Base-by-base conservation (phyloP, 1,284 basidiomycete species). In the Rhodotorula sp. region DNA sequence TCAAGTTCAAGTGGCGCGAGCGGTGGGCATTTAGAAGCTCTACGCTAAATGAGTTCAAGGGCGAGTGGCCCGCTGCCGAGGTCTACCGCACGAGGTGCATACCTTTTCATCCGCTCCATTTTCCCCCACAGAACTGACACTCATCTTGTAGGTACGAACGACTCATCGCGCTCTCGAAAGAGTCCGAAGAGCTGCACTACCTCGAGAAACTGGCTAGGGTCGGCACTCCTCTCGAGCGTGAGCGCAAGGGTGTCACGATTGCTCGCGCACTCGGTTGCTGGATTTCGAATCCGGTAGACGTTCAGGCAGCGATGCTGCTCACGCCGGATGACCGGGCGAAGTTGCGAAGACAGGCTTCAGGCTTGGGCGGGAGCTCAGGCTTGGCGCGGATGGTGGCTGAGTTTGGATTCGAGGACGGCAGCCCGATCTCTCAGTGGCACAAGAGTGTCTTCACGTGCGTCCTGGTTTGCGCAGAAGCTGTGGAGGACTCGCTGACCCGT, bases 1-100 rank as follows among this genome's bases (percentile, higher is more conserved):
- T 4, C 22, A n/a, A 29, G 57, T 39, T 15, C 46, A 32, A 9
- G 32, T 32, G 6, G 30, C 57, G 59, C 46, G 72, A 71, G 57
- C 58, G 53, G 56, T 74, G 73, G 73, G 73, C 70, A 29, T 74
- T 70, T 67, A 74, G 70, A 55, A 47, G 36, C 7, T 56, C 44
- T 32, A 67, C 70, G 30, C 64, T 68, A 0, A 58, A 64, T n/a
- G 27, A n/a, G 46, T 70, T 70, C 32, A 52, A 30, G 11, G 67
- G 65, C 0, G 39, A 10, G 11, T 74, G 73, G 70, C 17, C 29
- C 4, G 59, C 47, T 2, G 69, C 66, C 17, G 70, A 74, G 27
- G 27, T 15, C 24, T 68, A 72, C 52, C 19, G 59, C 24, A 61
- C 62, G 60, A 39, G 66, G 73, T 73, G 47, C 29, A 62, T 54